These are phyloP conservation scores for Colletotrichum chlorophyti DNA, from an alignment of 2,329 filamentous ascomycete genomes.

Conservation along the genomic window DNA sequence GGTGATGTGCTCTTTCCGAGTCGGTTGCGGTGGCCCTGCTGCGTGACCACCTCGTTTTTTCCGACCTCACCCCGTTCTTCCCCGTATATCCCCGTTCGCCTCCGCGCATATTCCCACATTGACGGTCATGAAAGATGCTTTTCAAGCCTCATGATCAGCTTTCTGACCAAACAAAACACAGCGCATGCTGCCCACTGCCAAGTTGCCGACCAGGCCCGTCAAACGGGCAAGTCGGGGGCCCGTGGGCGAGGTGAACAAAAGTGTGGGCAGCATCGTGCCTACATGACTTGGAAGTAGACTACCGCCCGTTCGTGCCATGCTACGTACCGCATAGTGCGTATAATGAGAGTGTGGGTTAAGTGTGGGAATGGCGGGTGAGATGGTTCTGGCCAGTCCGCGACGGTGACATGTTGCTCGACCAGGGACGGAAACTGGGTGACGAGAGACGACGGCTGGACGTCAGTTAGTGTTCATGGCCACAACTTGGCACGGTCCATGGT, in stretches of 20 bases:
- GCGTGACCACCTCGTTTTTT: constrained; percentile 12
- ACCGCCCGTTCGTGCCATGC: too few relatives aligned
- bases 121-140: constrained; percentile 17
- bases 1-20: too few relatives aligned
- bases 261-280: constrained; percentile 17
- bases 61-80: constrained; percentile 7
- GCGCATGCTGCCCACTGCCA: background rate
- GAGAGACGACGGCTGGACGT: too few relatives aligned
- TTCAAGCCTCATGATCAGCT: constrained; percentile 26
- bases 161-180: constrained; percentile 2
- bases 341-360: constrained; percentile 16
- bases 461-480: too few relatives aligned
- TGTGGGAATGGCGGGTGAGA: constrained; percentile 4
- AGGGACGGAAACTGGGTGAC: too few relatives aligned
- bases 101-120: constrained; percentile 19
- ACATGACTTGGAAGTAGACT: too few relatives aligned
- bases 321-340: too few relatives aligned
- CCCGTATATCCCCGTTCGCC: constrained; percentile 26
- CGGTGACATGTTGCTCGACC: background rate
- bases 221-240: constrained; percentile 27
- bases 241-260: constrained; percentile 24
- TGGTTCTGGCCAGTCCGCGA: constrained; percentile 14
- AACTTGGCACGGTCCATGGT: too few relatives aligned
- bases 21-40: too few relatives aligned
- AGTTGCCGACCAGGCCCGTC: background rate